These are phyloP conservation scores for Hemisphaericaspora lyxosophila DNA, from an alignment of 1,139 yeast genomes.

Conservation along the genomic window DNA sequence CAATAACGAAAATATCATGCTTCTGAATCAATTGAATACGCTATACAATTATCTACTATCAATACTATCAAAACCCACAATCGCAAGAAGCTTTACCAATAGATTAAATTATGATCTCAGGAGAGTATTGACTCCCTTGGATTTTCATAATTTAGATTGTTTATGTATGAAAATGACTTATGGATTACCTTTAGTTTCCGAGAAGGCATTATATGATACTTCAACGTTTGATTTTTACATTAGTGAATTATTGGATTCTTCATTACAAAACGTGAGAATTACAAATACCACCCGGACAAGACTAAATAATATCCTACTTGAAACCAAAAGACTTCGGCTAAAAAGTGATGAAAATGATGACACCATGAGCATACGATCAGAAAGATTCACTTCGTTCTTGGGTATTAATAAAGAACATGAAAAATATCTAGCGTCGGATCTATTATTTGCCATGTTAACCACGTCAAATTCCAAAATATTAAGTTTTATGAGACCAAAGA, in stretches of 20 bases:
- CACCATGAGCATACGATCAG: slow-evolving; percentile 7
- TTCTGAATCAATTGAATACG: slow-evolving; percentile 68
- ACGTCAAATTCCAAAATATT: slow-evolving; percentile 25
- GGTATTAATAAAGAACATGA: slow-evolving; percentile 7
- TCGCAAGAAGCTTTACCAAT: slow-evolving; percentile 63
- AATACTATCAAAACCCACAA: slow-evolving; percentile 73
- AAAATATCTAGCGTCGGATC: slow-evolving; percentile 26
- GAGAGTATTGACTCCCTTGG: slow-evolving; percentile 68
- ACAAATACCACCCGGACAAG: slow-evolving; percentile 36
- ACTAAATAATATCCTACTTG: slow-evolving; percentile 28
- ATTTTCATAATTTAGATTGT: slow-evolving; percentile 62
- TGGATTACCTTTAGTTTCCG: slow-evolving; percentile 18
- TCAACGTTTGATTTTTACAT: slow-evolving; percentile 28
- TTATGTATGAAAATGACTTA: slow-evolving; percentile 55
- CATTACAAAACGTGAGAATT: slow-evolving; percentile 33
- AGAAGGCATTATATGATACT: slow-evolving; percentile 8
- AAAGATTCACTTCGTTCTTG: slow-evolving; percentile 1
- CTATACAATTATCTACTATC: slow-evolving; percentile 78
- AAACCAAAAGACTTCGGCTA: slow-evolving; percentile 23
- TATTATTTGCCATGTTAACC: slow-evolving; percentile 34
- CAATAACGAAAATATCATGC: slow-evolving; percentile 29
- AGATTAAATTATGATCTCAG: slow-evolving; percentile 83
- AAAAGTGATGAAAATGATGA: slow-evolving; percentile 4
- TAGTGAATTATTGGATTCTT: slow-evolving; percentile 26
- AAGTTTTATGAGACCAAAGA: slow-evolving; percentile 35